These are phyloP conservation scores for Pseudozyma thailandica DNA, from an alignment of 1,284 basidiomycete genomes.

Conservation along the genomic window DNA sequence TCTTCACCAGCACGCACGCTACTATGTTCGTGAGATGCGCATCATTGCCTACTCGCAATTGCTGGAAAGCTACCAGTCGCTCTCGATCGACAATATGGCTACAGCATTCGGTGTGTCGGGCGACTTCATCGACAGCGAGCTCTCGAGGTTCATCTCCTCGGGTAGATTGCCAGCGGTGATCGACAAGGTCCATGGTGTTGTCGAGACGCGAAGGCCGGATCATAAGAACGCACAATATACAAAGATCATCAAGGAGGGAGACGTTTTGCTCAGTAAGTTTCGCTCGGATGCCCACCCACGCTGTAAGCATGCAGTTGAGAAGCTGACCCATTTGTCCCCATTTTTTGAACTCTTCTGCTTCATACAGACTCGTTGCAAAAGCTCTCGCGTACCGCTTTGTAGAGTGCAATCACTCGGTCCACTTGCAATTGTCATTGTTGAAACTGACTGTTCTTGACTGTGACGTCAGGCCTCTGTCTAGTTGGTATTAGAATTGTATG, in stretches of 20 bases:
- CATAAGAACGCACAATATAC: conserved; percentile 90
- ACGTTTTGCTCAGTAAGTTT: conserved; percentile 77
- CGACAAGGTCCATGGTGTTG: conserved; percentile 87
- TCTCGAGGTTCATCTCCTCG: conserved; percentile 90
- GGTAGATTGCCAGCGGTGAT: conserved; percentile 90
- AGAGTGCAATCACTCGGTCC: conserved; percentile 11
- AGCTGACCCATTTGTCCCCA: background rate
- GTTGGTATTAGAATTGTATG: background rate
- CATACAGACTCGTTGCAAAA: conserved; percentile 64
- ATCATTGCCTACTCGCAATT: conserved; percentile 93
- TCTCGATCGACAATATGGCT: conserved; percentile 87
- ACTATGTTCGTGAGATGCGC: conserved; percentile 94
- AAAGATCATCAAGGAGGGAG: conserved; percentile 85
- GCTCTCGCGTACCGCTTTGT: conserved; percentile 65
- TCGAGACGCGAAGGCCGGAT: conserved; percentile 89
- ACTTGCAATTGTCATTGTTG: background rate
- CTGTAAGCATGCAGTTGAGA: background rate
- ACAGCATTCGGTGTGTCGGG: conserved; percentile 89
- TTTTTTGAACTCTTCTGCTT: background rate
- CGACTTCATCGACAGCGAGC: conserved; percentile 85
- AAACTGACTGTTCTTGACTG: too few relatives aligned
- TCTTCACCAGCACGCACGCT: conserved; percentile 85
- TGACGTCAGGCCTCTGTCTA: background rate
- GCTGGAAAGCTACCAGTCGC: conserved; percentile 87
- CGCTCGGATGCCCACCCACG: too few relatives aligned